Base-by-base conservation (phyloP, 306 rosid genomes). In the Cicer bijugum region DNA sequence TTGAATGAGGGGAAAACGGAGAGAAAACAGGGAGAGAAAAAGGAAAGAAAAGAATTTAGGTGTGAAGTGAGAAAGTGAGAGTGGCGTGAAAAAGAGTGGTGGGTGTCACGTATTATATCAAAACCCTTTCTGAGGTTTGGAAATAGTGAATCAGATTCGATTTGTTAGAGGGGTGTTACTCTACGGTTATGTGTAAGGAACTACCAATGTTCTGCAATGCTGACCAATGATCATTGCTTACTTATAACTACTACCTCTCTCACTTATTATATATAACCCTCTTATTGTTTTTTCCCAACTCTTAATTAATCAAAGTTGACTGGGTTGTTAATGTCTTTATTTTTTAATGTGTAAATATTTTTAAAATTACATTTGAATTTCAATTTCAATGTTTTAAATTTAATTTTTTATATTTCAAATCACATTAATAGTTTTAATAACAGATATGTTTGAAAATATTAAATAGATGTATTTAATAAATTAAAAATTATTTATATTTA, bases 91-190 rank as follows among this genome's bases (percentile, higher is more conserved):
- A 5, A 11, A 15, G 48, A 6, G 68, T 42, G 84, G 81, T 79
- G 72, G 82, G 67, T 76, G 84, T 53, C 83, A 73, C 75, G 78
- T 67, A 81, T 81, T 56, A 61, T 75, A 45, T 6, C 52, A 77
- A 77, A 74, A 43, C 66, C 75, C 75, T 16, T 9, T 8, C 28
- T 33, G 59, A n/a, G 47, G 23, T 59, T 44, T 44, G 9, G 65
- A 10, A 14, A 7, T 1, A 9, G 17, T 23, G 16, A 68, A 75
- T 17, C 7, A 14, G 67, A 68, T 6, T 37, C 19, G 19, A 33
- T 48, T 67, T 42, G 0, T 0, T 9, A 48, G 57, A 33, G 77
- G 42, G 79, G 3, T 43, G 5, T 12, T 71, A 70, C 2, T 7
- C 47, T 76, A 73, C 84, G 5, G 15, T 52, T 71, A 43, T 39